Evolutionary conservation across 306 rosid species (phyloP).

Genomic region (Pyrus pyrifolia): DNA sequence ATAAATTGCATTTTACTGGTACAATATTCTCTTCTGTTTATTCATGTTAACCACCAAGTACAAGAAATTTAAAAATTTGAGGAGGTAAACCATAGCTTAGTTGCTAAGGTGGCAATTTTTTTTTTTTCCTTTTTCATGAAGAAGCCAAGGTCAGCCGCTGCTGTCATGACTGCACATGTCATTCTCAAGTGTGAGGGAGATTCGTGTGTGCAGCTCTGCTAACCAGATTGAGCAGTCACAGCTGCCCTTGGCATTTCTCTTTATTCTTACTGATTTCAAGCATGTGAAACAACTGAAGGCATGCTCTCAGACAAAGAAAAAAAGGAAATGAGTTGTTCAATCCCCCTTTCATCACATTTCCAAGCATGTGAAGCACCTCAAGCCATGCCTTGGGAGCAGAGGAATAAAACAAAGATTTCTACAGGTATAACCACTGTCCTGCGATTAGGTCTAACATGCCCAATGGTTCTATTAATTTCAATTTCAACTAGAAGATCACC

Average conservation of each 20-base stretch:
- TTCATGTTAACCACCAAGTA: slow-evolving; percentile 2
- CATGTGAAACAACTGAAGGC: neutral
- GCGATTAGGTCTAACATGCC: neutral
- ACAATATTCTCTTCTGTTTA: neutral
- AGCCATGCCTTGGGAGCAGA: neutral
- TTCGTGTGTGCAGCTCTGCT: neutral
- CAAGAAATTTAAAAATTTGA: neutral
- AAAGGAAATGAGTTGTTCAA: neutral
- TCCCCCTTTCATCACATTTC: neutral
- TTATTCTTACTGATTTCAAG: neutral
- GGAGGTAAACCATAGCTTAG: neutral
- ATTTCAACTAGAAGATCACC: slow-evolving; percentile 28
- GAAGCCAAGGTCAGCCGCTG: neutral
- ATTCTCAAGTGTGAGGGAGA: neutral
- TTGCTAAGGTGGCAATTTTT: neutral
- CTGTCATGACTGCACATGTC: neutral
- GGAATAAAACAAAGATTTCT: neutral
- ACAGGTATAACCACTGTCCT: neutral
- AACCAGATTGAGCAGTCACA: neutral
- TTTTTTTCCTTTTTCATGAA: neutral
- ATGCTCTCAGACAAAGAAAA: neutral
- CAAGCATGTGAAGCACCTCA: slow-evolving; percentile 1
- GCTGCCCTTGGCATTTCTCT: neutral
- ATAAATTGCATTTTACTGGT: neutral
- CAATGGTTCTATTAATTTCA: neutral